These are phyloP conservation scores for Sphagnum tenellum DNA, from an alignment of 225 moss, liverwort and hornwort species.

Conservation along the genomic window DNA sequence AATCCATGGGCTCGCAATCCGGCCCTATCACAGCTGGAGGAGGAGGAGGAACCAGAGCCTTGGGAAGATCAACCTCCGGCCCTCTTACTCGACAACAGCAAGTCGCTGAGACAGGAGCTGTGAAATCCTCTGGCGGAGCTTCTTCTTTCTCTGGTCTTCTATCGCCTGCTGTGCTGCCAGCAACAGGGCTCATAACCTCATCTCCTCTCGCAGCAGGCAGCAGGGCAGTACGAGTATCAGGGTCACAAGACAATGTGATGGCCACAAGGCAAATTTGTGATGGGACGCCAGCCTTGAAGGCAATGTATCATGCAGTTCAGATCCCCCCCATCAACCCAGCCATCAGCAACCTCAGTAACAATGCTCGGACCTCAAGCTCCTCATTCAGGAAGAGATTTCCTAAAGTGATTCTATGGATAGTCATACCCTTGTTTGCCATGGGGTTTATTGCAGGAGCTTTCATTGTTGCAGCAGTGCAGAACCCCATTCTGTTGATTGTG, in stretches of 20 bases:
- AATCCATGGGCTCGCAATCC: slow-evolving; percentile 42
- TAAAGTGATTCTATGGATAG: slow-evolving; percentile 51
- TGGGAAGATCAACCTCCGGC: too few species aligned
- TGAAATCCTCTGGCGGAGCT: too few species aligned
- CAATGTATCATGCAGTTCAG: neutral
- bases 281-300: too few species aligned
- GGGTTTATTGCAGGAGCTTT: slow-evolving; percentile 84
- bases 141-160: too few species aligned
- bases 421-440: slow-evolving; percentile 68
- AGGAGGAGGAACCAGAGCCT: too few species aligned
- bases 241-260: slow-evolving; percentile 23
- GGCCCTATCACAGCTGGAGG: slow-evolving; percentile 15
- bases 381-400: slow-evolving; percentile 57
- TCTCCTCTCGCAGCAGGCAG: slow-evolving; percentile 54
- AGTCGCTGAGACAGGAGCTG: too few species aligned
- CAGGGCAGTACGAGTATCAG: slow-evolving; percentile 23
- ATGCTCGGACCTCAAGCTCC: slow-evolving; percentile 14
- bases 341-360: slow-evolving; percentile 61
- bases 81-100: too few species aligned
- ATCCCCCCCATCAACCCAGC: slow-evolving; percentile 15
- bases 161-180: slow-evolving; percentile 29
- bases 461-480: slow-evolving; percentile 79
- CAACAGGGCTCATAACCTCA: slow-evolving; percentile 80
- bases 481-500: slow-evolving; percentile 59
- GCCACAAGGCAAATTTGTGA: too few species aligned